Base-by-base conservation (phyloP, 2,329 filamentous ascomycete species). In the Dissoconium aciculare region DNA sequence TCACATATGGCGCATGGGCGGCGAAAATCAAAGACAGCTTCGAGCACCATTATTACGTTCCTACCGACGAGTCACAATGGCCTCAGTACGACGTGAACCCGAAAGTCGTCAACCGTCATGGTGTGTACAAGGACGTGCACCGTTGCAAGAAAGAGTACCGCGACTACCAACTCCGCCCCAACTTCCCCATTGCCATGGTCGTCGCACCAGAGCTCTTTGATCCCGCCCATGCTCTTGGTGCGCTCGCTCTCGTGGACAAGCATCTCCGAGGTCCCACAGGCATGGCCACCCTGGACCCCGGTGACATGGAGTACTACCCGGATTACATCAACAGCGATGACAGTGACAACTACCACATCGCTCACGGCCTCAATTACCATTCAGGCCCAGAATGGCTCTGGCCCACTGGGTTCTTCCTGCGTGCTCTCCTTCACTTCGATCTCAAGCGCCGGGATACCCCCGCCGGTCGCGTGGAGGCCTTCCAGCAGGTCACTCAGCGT, bases 51-150 rank as follows among this genome's bases (percentile, higher is more conserved):
- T 98, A 89, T 64, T 95, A 81, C 49, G 66, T 98, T 16, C 89
- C 89, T 0, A 45, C 67, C 10, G 65, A 76, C 19, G 49, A 74
- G 1, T 63, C 67, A 0, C 76, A 93, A 1, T 87, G 93, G 54
- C 50, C 53, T 30, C 60, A 76, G 30, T 84, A 92, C 58, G 81
- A 89, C 40, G 67, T 98, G 46, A 84, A 94, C 55, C 46, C 80
- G 0, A 60, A 59, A 10, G 65, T 94, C 28, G 60, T 95, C 60
- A 91, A 93, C 58, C 80, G 89, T 29, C 74, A 85, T 13, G 91
- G 89, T 38, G 91, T 98, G 51, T 98, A 98, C 71, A 98, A 98
- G 60, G 89, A 98, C 53, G 62, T 95, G 11, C 94, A 94, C 67
- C 74, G 70, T 42, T 91, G 84, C 27, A 83, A 83, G 40, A 95